A percentile compares a stretch with the other conserved stretches of the same genome.
These are phyloP conservation scores for Fusarium nelsonii DNA, from an alignment of 2,329 filamentous ascomycete species.

Conservation along the genomic window DNA sequence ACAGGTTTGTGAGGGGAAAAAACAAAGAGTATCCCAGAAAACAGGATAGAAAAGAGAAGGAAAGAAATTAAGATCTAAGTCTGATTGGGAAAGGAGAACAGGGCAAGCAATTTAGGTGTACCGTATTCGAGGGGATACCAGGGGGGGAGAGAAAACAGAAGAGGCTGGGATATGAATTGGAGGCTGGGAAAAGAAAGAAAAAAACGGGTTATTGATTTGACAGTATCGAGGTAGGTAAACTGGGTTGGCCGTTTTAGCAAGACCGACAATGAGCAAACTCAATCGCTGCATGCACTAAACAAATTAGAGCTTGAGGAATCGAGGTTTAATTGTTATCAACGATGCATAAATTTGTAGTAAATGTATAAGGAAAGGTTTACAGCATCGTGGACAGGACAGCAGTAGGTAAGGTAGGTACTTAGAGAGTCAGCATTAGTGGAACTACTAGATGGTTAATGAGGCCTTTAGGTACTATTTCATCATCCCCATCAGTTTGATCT, in stretches of 20 bases:
- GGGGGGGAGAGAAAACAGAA: constrained; percentile 10
- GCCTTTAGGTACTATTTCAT: neutral
- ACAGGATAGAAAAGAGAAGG: constrained; percentile 4
- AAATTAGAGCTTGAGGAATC: neutral
- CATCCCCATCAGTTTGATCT: neutral
- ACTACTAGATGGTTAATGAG: constrained; percentile 5
- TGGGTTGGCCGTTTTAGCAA: constrained; percentile 31
- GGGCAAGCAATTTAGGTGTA: constrained; percentile 35
- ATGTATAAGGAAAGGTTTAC: neutral
- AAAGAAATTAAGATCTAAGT: constrained; percentile 5
- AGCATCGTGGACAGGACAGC: neutral
- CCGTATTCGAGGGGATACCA: constrained; percentile 16
- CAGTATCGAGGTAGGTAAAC: neutral
- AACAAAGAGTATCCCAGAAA: constrained; percentile 17
- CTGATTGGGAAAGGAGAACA: constrained; percentile 13
- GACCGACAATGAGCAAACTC: constrained; percentile 23
- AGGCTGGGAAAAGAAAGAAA: constrained; percentile 29
- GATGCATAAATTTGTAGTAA: constrained; percentile 11
- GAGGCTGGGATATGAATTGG: constrained; percentile 31
- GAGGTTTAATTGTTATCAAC: constrained; percentile 13
- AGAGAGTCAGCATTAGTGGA: constrained; percentile 2
- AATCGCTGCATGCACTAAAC: constrained; percentile 22
- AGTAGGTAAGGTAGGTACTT: neutral
- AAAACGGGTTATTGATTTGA: constrained; percentile 20
- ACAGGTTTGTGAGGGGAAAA: neutral